Evolutionary conservation across 2,329 filamentous ascomycete genomes (phyloP).

Genomic region (Xylariaceae sp.): DNA sequence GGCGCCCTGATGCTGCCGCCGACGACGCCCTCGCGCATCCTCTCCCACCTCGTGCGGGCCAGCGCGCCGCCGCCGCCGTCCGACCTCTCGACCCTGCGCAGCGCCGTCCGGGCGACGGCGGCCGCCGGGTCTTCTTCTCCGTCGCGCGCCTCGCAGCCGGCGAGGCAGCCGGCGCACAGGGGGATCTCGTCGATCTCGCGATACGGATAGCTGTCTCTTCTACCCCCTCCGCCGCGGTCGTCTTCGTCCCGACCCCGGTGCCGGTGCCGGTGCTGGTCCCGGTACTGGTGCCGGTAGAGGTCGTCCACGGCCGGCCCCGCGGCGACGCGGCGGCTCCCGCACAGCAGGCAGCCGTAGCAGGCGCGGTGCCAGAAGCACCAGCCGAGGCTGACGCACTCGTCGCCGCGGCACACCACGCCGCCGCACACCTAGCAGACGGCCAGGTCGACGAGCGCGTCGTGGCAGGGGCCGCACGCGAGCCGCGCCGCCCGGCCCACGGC

Average conservation of each 20-base stretch:
- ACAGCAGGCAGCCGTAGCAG: slow-evolving; percentile 51
- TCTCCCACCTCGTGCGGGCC: slow-evolving; percentile 36
- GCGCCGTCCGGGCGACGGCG: slow-evolving; percentile 31
- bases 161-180: slow-evolving; percentile 40
- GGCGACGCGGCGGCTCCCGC: slow-evolving; percentile 33
- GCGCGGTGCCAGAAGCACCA: slow-evolving; percentile 54
- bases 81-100: slow-evolving; percentile 33
- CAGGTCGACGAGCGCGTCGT: slow-evolving; percentile 40
- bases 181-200: slow-evolving; percentile 41
- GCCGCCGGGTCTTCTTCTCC: slow-evolving; percentile 22
- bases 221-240: slow-evolving; percentile 1
- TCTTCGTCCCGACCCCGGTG: slow-evolving; percentile 3
- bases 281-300: slow-evolving; percentile 22
- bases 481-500: slow-evolving; percentile 38
- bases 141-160: slow-evolving; percentile 31
- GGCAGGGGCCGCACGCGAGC: slow-evolving; percentile 42
- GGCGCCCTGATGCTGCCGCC: no score
- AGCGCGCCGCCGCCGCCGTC: slow-evolving; percentile 46
- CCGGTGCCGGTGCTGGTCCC: slow-evolving; percentile 4
- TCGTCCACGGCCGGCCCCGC: slow-evolving; percentile 27
- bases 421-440: slow-evolving; percentile 53
- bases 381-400: slow-evolving; percentile 50
- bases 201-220: no score
- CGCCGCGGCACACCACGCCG: slow-evolving; percentile 43
- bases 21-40: slow-evolving; percentile 20